Base-by-base conservation (phyloP, 2,329 filamentous ascomycete species). In the Tolypocladium endophyticum region DNA sequence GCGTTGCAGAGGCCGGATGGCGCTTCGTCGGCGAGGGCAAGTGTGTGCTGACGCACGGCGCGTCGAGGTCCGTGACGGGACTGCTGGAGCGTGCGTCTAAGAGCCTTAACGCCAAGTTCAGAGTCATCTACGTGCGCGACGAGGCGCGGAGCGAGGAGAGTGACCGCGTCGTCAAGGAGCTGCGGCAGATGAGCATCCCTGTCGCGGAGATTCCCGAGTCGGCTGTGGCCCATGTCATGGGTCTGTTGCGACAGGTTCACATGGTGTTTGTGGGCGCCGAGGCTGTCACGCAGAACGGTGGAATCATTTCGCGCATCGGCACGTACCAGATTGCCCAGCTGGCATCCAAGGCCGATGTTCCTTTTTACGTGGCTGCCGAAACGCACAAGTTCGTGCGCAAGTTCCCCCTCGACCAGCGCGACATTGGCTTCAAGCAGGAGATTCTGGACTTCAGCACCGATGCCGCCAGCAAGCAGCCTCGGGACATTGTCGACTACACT, bases 361-460 rank as follows among this genome's bases (percentile, higher is more conserved):
- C 89, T 0, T 90, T 97, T 66, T 96, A 95, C 69, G 92, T 96
- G 23, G 92, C 94, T 6, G 89, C 89, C 1, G 94, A 99, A 77
- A 95, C 90, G 68, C 94, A 99, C 79, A 99, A 99, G 76, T 97
- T 99, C 70, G 91, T 95, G 54, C 83, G 92, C 67, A 81, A 94
- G 59, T 94, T 92, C 68, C 90, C 93, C 1, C 77, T 94, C 28
- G 86, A 87, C 63, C 91, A 96, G 74, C 85, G 87, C 61, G 89
- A 94, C 69, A 77, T 96, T 61, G 89, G 89, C 0, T 77, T 96
- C 64, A 83, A 88, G 69, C 91, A 96, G 73, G 81, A 85, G 39
- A 82, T 95, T 18, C 79, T 94, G 61, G 84, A 90, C 56, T 95
- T 94, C 71, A 80, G 80, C 66, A 84, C 83, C 1, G 78, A 82